These are phyloP conservation scores for Gossypium lobatum DNA, from an alignment of 441 rosid species.

Conservation along the genomic window DNA sequence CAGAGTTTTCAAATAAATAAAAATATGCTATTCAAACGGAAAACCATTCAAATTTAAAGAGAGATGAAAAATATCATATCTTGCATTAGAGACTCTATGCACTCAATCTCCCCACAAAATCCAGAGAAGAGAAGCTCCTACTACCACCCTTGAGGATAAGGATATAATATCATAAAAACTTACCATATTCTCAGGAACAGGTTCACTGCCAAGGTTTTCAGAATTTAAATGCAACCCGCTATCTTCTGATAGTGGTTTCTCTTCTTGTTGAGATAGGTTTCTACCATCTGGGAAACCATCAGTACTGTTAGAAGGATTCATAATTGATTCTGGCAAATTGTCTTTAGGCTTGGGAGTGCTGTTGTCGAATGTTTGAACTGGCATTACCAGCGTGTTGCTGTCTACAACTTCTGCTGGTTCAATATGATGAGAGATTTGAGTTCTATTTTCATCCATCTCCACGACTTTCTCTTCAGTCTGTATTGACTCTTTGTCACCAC, in stretches of 20 bases:
- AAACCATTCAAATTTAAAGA: not conserved
- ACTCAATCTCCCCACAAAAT: slow-evolving; percentile 4
- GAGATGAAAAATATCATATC: slow-evolving; percentile 9
- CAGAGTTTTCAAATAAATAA: slow-evolving; percentile 1
- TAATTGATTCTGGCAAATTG: slow-evolving; percentile 19
- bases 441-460: slow-evolving; percentile 64
- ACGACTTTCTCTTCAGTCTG: slow-evolving; percentile 55
- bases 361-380: slow-evolving; percentile 25
- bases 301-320: not conserved
- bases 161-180: slow-evolving; percentile 32
- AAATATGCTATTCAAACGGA: not conserved
- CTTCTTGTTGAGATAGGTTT: slow-evolving; percentile 23
- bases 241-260: slow-evolving; percentile 31
- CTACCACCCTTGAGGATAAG: slow-evolving; percentile 3
- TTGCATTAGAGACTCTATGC: slow-evolving; percentile 4
- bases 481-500: slow-evolving; percentile 34
- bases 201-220: slow-evolving; percentile 39
- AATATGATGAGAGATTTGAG: slow-evolving; percentile 35
- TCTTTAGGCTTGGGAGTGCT: slow-evolving; percentile 31
- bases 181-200: slow-evolving; percentile 49
- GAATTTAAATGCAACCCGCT: slow-evolving; percentile 30
- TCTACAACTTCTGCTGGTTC: slow-evolving; percentile 29
- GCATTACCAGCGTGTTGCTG: slow-evolving; percentile 24
- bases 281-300: slow-evolving; percentile 10
- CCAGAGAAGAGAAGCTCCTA: slow-evolving; percentile 5